Conservation (phyloP, 441 rosid genomes). For the Populus hybrid region DNA sequence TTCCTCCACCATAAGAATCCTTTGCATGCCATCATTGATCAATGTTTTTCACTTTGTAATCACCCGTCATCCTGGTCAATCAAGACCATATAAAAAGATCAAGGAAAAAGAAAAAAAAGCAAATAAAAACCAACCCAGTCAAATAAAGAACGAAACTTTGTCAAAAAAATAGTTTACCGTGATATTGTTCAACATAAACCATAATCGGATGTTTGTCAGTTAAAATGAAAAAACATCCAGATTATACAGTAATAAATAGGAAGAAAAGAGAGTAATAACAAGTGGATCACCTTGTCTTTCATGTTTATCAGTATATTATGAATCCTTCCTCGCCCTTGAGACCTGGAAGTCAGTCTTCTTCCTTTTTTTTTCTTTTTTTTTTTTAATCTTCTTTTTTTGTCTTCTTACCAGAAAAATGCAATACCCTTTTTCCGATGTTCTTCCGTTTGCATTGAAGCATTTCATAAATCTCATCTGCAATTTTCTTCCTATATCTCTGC, state of each 20-base stretch:
- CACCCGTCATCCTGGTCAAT: conserved; percentile 54
- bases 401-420: too few species aligned
- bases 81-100: conserved; percentile 24
- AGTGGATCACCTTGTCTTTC: conserved; percentile 55
- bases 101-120: background rate
- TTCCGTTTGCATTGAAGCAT: too few species aligned
- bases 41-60: conserved; percentile 56
- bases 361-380: background rate
- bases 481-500: too few species aligned
- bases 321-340: conserved; percentile 75
- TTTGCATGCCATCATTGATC: conserved; percentile 56
- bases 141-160: too few species aligned
- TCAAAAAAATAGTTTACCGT: conserved; percentile 40
- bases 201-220: conserved; percentile 54
- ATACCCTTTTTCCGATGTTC: too few species aligned
- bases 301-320: conserved; percentile 59
- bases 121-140: too few species aligned
- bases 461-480: too few species aligned
- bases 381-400: too few species aligned
- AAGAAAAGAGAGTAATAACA: background rate
- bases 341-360: conserved; percentile 53
- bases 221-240: conserved; percentile 3
- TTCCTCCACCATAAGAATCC: background rate
- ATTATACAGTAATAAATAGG: background rate
- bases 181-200: conserved; percentile 69